Percentiles rank a stretch among this genome's conserved stretches.
Conservation (phyloP, 2,329 filamentous ascomycete genomes). For the Ophidiomyces ophidiicola region DNA sequence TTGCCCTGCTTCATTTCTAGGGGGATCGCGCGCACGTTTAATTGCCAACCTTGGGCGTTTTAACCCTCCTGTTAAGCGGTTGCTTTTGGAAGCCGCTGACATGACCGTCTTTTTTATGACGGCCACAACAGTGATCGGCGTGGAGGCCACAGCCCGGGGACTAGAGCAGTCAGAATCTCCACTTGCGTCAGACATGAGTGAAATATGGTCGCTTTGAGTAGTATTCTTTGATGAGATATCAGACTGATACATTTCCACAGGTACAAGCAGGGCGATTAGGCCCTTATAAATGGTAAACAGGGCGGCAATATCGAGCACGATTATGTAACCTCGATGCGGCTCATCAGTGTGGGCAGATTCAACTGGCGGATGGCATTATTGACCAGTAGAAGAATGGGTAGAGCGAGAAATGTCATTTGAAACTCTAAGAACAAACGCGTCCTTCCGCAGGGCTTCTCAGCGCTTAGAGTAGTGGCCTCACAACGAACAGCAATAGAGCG, state of each 20-base stretch:
- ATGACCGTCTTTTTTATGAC: constrained; percentile 3
- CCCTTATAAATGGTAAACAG: background rate
- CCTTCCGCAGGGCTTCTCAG: constrained; percentile 2
- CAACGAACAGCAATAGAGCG: background rate
- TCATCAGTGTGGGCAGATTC: constrained; percentile 5
- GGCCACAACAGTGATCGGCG: constrained; percentile 3
- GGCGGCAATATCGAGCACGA: background rate
- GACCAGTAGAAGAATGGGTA: background rate
- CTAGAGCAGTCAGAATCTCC: constrained; percentile 8
- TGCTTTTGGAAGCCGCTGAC: background rate
- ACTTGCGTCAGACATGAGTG: constrained; percentile 7
- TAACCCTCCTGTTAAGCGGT: background rate
- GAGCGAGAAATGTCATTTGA: background rate
- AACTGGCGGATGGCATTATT: background rate
- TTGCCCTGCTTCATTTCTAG: constrained; percentile 57
- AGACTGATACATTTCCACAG: background rate
- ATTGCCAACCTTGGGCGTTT: constrained; percentile 31
- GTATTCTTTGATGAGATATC: background rate
- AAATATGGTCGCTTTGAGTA: background rate
- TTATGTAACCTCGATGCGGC: constrained; percentile 4
- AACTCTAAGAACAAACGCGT: background rate
- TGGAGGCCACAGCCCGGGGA: constrained; percentile 2
- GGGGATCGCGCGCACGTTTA: constrained; percentile 40
- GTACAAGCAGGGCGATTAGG: too few relatives aligned
- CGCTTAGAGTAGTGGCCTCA: constrained; percentile 1